Percentiles rank a stretch among this genome's conserved stretches.
Evolutionary conservation across 2,329 filamentous ascomycete genomes (phyloP).

Genomic region (Botryotinia convoluta): DNA sequence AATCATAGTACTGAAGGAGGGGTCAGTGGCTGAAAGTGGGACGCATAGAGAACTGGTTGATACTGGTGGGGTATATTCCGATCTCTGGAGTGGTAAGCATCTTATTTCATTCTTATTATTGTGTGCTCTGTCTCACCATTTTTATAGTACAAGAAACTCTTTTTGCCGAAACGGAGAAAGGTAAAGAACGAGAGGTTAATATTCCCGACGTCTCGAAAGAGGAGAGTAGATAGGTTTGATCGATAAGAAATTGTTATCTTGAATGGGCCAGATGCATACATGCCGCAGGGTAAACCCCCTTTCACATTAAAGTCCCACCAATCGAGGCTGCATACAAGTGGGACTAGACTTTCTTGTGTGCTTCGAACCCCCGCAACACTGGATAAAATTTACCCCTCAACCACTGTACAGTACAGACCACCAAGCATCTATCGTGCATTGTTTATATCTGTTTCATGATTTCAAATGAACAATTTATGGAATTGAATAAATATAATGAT

Average conservation of each 20-base stretch:
- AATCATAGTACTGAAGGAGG: constrained; percentile 86
- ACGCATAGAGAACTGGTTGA: constrained; percentile 84
- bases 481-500: not conserved
- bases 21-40: constrained; percentile 81
- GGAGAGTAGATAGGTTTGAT: constrained; percentile 11
- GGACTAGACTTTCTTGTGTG: not conserved
- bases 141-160: constrained; percentile 60
- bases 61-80: constrained; percentile 74
- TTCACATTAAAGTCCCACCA: constrained; percentile 4
- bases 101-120: constrained; percentile 11
- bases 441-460: constrained; percentile 3
- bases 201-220: constrained; percentile 23
- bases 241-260: constrained; percentile 13
- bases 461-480: not conserved
- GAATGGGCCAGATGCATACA: constrained; percentile 9
- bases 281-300: constrained; percentile 8
- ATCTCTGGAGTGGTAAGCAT: constrained; percentile 80
- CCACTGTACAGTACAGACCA: not conserved
- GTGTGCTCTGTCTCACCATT: constrained; percentile 22
- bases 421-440: not conserved
- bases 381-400: not conserved
- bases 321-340: not conserved
- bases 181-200: constrained; percentile 41
- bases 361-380: not conserved
- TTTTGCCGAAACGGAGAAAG: constrained; percentile 45